Evolutionary conservation across 2,329 filamentous ascomycete genomes (phyloP).

Genomic region (Monilinia vaccinii-corymbosi): DNA sequence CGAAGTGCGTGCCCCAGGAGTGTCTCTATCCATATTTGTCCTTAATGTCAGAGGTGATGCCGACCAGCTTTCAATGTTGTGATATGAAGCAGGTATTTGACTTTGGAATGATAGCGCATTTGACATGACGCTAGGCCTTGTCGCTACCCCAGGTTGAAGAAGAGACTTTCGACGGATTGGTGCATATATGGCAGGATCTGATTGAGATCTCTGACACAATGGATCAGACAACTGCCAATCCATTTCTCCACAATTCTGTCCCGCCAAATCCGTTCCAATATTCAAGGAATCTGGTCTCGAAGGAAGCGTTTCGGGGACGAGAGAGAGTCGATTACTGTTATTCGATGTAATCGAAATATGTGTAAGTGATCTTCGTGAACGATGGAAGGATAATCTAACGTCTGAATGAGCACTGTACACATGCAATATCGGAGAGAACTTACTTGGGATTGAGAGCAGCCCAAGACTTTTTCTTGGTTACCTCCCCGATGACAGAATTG

Average conservation of each 20-base stretch:
- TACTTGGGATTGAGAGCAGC: not conserved
- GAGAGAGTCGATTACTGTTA: slow-evolving; percentile 21
- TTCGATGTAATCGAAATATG: slow-evolving; percentile 15
- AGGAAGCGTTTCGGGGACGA: slow-evolving; percentile 21
- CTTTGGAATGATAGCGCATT: slow-evolving; percentile 6
- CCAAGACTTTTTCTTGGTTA: not conserved
- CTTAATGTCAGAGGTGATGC: slow-evolving; percentile 2
- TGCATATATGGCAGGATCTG: slow-evolving; percentile 21
- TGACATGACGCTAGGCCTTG: slow-evolving; percentile 17
- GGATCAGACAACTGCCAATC: slow-evolving; percentile 8
- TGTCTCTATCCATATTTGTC: slow-evolving; percentile 2
- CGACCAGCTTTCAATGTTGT: slow-evolving; percentile 3
- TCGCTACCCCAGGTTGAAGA: slow-evolving; percentile 28
- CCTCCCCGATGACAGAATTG: not conserved
- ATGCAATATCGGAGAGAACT: not conserved
- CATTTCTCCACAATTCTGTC: slow-evolving; percentile 3
- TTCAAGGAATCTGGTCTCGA: slow-evolving; percentile 12
- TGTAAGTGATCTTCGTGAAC: slow-evolving; percentile 20
- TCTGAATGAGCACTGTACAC: not conserved
- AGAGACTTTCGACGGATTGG: slow-evolving; percentile 27
- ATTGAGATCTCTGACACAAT: slow-evolving; percentile 14
- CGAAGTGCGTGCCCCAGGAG: slow-evolving; percentile 18
- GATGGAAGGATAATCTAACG: not conserved
- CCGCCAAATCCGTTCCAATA: not conserved
- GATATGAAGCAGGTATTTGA: slow-evolving; percentile 6